Percentiles rank a stretch among this genome's conserved stretches.
Evolutionary conservation across 768 basidiomycete genomes (phyloP).

Genomic region (Rhizopogon sp.): DNA sequence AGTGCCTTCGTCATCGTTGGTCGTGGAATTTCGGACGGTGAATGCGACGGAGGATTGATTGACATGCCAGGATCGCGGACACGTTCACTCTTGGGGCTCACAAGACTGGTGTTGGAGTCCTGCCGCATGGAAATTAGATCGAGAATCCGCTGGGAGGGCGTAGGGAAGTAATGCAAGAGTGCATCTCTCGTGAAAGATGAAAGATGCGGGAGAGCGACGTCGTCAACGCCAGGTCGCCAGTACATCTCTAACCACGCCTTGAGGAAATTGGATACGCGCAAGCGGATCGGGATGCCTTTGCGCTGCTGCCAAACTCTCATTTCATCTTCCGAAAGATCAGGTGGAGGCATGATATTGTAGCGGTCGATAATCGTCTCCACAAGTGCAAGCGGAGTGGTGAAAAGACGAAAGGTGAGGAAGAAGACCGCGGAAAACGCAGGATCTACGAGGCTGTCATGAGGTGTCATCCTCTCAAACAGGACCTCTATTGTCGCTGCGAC

Average conservation of each 20-base stretch:
- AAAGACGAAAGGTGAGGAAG: slow-evolving; percentile 93
- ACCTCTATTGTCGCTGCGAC: slow-evolving; percentile 87
- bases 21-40: slow-evolving; percentile 70
- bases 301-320: slow-evolving; percentile 75
- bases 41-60: slow-evolving; percentile 52
- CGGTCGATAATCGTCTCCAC: slow-evolving; percentile 74
- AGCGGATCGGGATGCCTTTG: slow-evolving; percentile 85
- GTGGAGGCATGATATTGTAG: slow-evolving; percentile 74
- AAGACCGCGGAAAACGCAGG: slow-evolving; percentile 84
- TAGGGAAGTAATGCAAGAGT: slow-evolving; percentile 56
- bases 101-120: slow-evolving; percentile 39
- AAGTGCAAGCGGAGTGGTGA: slow-evolving; percentile 74
- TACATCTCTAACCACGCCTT: slow-evolving; percentile 92
- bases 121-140: slow-evolving; percentile 59
- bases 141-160: slow-evolving; percentile 66
- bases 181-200: slow-evolving; percentile 60
- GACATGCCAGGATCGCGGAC: slow-evolving; percentile 74
- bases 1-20: slow-evolving; percentile 83
- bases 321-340: slow-evolving; percentile 51
- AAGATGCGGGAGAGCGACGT: slow-evolving; percentile 52
- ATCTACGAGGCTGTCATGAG: slow-evolving; percentile 88
- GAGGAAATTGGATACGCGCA: slow-evolving; percentile 89
- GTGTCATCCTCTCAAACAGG: slow-evolving; percentile 96
- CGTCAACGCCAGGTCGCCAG: slow-evolving; percentile 79
- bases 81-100: slow-evolving; percentile 58